Conservation (phyloP, 805 yeast species). For the Tetrapisispora taiwanensis region DNA sequence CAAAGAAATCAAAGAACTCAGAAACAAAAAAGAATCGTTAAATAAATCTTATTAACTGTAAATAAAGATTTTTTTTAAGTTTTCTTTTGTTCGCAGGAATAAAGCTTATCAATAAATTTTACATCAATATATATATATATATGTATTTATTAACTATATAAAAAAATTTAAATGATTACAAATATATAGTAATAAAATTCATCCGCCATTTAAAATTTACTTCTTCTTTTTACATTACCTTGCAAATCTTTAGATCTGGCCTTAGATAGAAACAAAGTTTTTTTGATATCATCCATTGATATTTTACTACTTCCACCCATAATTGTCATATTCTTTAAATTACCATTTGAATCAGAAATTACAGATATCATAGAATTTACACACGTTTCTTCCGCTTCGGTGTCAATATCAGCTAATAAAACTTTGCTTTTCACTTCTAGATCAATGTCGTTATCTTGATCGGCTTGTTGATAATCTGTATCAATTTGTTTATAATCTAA, state of each 20-base stretch:
- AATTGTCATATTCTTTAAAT: constrained; percentile 36
- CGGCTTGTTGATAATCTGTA: constrained; percentile 15
- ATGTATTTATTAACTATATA: too few relatives aligned
- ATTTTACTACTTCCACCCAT: constrained; percentile 41
- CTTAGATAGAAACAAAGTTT: constrained; percentile 39
- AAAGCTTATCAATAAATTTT: background rate
- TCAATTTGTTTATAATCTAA: constrained; percentile 22
- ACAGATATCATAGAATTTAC: constrained; percentile 44
- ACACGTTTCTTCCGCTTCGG: constrained; percentile 70
- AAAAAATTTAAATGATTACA: too few relatives aligned
- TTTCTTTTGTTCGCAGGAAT: background rate
- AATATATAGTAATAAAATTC: too few relatives aligned
- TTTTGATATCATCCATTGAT: constrained; percentile 37
- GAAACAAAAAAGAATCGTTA: constrained; percentile 1
- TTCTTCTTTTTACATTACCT: too few relatives aligned
- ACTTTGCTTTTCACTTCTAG: constrained; percentile 26
- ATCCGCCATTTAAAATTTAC: background rate
- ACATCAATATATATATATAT: background rate
- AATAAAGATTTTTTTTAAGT: background rate
- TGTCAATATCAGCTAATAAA: constrained; percentile 69
- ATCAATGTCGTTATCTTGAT: constrained; percentile 21
- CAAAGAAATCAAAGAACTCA: constrained; percentile 28
- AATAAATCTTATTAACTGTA: background rate
- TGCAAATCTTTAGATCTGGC: constrained; percentile 36
- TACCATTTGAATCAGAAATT: constrained; percentile 21